Evolutionary conservation across 2,329 filamentous ascomycete genomes (phyloP).

Genomic region (Spiromastix sp.): DNA sequence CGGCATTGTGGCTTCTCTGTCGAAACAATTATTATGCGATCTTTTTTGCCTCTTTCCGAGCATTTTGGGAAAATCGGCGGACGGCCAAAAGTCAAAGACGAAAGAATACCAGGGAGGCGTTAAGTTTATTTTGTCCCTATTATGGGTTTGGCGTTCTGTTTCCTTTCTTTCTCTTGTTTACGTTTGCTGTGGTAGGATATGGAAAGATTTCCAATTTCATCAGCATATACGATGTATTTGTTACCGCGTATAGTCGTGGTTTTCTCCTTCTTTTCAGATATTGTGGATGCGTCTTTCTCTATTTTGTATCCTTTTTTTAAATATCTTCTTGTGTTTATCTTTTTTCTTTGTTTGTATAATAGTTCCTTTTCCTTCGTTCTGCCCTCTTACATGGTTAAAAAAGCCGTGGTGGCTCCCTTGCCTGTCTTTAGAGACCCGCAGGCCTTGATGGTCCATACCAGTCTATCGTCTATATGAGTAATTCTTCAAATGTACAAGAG

Average conservation of each 20-base stretch:
- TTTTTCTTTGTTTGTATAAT: slow-evolving; percentile 3
- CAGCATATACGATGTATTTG: too few species aligned
- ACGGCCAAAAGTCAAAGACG: slow-evolving; percentile 1
- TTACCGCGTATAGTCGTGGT: not conserved
- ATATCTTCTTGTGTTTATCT: not conserved
- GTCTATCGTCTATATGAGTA: too few species aligned
- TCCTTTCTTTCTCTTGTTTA: not conserved
- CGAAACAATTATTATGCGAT: not conserved
- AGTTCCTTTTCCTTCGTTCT: not conserved
- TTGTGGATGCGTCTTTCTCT: not conserved
- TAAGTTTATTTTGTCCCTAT: too few species aligned
- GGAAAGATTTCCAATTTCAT: too few species aligned
- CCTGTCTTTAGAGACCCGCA: too few species aligned
- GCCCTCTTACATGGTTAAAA: too few species aligned
- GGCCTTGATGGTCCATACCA: too few species aligned
- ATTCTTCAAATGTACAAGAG: too few species aligned
- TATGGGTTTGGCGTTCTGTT: slow-evolving; percentile 2
- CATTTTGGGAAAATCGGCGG: not conserved
- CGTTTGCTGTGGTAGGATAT: slow-evolving; percentile 5
- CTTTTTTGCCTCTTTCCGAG: slow-evolving; percentile 1
- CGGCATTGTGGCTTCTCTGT: not conserved
- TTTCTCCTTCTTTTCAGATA: not conserved
- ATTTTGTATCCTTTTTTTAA: not conserved
- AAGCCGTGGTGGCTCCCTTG: too few species aligned
- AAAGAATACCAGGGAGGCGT: slow-evolving; percentile 3